Evolutionary conservation across 2,329 filamentous ascomycete species (phyloP), one percentile per base, ranked within the genome.

Genomic region (Beauveria medogensis): DNA sequence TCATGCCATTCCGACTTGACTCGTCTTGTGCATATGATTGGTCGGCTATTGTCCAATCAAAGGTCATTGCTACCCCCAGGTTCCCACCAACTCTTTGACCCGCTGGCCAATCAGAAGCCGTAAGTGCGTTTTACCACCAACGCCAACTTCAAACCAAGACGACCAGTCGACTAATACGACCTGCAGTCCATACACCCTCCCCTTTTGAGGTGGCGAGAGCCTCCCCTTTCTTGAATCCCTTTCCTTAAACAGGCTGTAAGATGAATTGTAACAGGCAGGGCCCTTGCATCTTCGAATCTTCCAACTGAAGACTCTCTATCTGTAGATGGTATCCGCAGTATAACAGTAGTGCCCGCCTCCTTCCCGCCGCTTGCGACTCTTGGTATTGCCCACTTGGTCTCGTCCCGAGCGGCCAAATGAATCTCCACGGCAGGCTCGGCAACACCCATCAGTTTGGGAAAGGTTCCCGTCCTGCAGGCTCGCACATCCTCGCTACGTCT

Each of bases 321-420:
- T 58, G 46, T 22, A 46, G 46, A 51, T 58, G 55, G 55, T 51
- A 51, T 58, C 55, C 55, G 55, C 55, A 41, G 48, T 51, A 58
- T 58, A 41, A 51, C 30, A 34, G 46, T 51, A 58, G 55, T 47
- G 46, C 46, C 55, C 55, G 55, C 20, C 41, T 50, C 46, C 24
- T 58, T 58, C 55, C 55, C 55, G 55, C 55, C 55, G 46, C 55
- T 51, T 58, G 46, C 24, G 22, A 56, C 54, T 34, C n/a, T 51
- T 50, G 55, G 34, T 37, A 2, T 43, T 7, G 34, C 18, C 53
- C 53, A 37, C 54, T 24, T 37, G 54, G 41, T 16, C 26, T 46
- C 41, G 26, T 47, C 22, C 16, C 28, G 43, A 47, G 54, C n/a
- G 22, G n/a, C n/a, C 26, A 30, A 37, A 14, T 37, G 52, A 18